Evolutionary conservation across 352 stramenopile genomes (phyloP).

Genomic region (Phytophthora fragariaefolia): DNA sequence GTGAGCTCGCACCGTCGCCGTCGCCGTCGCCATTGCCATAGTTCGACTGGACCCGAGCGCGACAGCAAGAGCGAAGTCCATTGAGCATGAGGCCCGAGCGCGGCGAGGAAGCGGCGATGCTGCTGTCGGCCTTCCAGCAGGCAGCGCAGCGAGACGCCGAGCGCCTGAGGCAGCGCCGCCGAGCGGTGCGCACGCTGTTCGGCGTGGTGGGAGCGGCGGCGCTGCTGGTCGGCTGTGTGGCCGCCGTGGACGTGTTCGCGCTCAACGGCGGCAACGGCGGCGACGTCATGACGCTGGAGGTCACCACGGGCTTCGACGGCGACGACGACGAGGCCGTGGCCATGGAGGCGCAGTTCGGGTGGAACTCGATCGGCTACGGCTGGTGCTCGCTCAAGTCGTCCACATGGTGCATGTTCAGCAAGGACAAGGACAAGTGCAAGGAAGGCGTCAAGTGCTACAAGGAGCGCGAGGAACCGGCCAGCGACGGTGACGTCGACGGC

Average conservation of each 20-base stretch:
- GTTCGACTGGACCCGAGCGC: slow-evolving; percentile 11
- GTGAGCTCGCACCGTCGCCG: too few relatives aligned
- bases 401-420: slow-evolving; percentile 36
- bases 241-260: slow-evolving; percentile 21
- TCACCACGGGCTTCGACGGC: slow-evolving; percentile 8
- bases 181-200: slow-evolving; percentile 21
- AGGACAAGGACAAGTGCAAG: slow-evolving; percentile 33
- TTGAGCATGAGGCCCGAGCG: slow-evolving; percentile 19
- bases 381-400: slow-evolving; percentile 35
- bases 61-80: neutral
- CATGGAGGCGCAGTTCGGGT: slow-evolving; percentile 35
- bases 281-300: slow-evolving; percentile 20
- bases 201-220: slow-evolving; percentile 11
- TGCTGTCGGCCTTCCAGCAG: slow-evolving; percentile 29
- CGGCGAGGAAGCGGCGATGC: slow-evolving; percentile 30
- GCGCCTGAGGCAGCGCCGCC: slow-evolving; percentile 20
- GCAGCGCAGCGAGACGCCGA: slow-evolving; percentile 19
- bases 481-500: too few relatives aligned
- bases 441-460: slow-evolving; percentile 27
- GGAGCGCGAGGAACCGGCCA: neutral
- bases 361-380: slow-evolving; percentile 30
- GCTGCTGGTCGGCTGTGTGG: slow-evolving; percentile 29
- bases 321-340: slow-evolving; percentile 7
- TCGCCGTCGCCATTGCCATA: slow-evolving; percentile 5
- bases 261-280: slow-evolving; percentile 6